phyloP scores from a whole-genome alignment of 116 monocot species.

The Posidonia oceanica region DNA sequence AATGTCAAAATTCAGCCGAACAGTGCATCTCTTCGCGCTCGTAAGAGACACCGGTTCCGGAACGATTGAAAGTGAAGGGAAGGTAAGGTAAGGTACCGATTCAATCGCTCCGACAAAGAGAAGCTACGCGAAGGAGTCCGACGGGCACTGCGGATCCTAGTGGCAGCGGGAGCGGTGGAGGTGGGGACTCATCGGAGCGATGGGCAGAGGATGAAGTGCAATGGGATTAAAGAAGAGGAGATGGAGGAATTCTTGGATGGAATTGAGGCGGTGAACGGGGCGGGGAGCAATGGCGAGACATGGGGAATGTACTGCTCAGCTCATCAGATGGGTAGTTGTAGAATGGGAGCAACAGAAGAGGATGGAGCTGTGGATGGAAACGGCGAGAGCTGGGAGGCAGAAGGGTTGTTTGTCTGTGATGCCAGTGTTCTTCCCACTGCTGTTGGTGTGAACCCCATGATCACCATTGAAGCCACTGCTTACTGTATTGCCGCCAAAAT shows the following conservation, averaged over 20 bases:
- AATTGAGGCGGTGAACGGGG: conserved; percentile 32
- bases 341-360: conserved; percentile 58
- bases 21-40: conserved; percentile 54
- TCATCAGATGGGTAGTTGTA: conserved; percentile 92
- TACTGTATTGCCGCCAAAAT: conserved; percentile 58
- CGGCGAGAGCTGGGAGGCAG: conserved; percentile 79
- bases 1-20: conserved; percentile 55
- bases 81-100: conserved; percentile 32
- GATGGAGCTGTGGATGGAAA: conserved; percentile 62
- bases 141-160: conserved; percentile 52
- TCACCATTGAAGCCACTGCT: conserved; percentile 73
- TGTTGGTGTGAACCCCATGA: conserved; percentile 89
- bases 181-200: conserved; percentile 83
- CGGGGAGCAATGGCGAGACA: conserved; percentile 15
- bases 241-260: conserved; percentile 71
- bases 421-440: conserved; percentile 75
- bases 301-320: conserved; percentile 61
- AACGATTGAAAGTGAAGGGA: conserved; percentile 35
- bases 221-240: conserved; percentile 35
- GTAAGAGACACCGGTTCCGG: conserved; percentile 64
- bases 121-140: conserved; percentile 37
- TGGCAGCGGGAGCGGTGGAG: conserved; percentile 75
- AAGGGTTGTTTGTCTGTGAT: conserved; percentile 69
- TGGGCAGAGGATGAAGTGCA: conserved; percentile 46
- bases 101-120: conserved; percentile 41